Percentiles rank a stretch among this genome's conserved stretches.
Conservation (phyloP, 2,329 filamentous ascomycete genomes). For the Penicillium fuscoglaucum region DNA sequence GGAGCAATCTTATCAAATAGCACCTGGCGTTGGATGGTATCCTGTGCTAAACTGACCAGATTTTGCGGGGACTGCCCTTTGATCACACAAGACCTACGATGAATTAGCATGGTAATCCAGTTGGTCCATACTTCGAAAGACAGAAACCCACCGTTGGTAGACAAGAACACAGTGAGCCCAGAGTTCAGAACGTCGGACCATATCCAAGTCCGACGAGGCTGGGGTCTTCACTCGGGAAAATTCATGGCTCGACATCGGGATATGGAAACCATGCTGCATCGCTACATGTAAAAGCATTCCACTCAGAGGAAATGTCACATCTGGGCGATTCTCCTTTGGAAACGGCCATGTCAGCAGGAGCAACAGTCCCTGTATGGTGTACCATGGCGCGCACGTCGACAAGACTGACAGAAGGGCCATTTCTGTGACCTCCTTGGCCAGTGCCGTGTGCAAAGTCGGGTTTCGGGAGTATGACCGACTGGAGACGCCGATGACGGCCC, state of each 20-base stretch:
- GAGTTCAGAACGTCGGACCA: slow-evolving; percentile 39
- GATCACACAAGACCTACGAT: slow-evolving; percentile 35
- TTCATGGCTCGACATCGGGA: slow-evolving; percentile 46
- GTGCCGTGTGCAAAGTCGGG: slow-evolving; percentile 39
- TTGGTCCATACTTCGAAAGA: neutral
- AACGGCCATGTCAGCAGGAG: slow-evolving; percentile 45
- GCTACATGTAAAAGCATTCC: slow-evolving; percentile 44
- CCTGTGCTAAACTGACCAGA: slow-evolving; percentile 38
- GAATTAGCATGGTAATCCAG: neutral
- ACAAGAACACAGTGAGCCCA: slow-evolving; percentile 45
- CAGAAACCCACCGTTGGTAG: slow-evolving; percentile 38
- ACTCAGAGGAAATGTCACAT: slow-evolving; percentile 39
- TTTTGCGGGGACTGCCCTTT: slow-evolving; percentile 42
- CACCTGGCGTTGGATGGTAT: slow-evolving; percentile 35
- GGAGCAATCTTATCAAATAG: slow-evolving; percentile 38
- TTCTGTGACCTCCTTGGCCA: slow-evolving; percentile 37
- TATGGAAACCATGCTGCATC: slow-evolving; percentile 47
- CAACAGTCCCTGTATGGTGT: slow-evolving; percentile 41
- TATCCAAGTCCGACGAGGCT: slow-evolving; percentile 35
- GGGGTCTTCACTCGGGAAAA: slow-evolving; percentile 39
- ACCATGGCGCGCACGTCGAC: slow-evolving; percentile 33
- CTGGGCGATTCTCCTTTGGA: slow-evolving; percentile 37
- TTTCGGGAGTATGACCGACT: slow-evolving; percentile 42
- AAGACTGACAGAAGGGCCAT: slow-evolving; percentile 39
- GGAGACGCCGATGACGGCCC: slow-evolving; percentile 58